A percentile compares a stretch with the other conserved stretches of the same genome.
These are phyloP conservation scores for Boletales sp. DNA, from an alignment of 768 basidiomycete genomes.

Conservation along the genomic window DNA sequence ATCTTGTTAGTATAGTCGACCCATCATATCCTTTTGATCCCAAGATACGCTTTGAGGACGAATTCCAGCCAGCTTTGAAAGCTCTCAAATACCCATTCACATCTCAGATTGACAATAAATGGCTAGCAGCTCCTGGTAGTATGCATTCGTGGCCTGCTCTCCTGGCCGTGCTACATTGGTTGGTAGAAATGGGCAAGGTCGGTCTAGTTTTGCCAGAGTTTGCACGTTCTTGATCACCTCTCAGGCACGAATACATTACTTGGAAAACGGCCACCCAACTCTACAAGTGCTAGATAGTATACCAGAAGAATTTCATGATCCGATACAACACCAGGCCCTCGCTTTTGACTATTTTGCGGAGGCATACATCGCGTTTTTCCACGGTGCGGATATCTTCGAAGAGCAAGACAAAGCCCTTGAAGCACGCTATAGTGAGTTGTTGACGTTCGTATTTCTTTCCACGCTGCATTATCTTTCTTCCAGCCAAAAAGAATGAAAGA, in stretches of 20 bases:
- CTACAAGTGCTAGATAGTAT: slow-evolving; percentile 57
- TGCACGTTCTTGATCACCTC: background rate
- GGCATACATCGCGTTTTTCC: slow-evolving; percentile 66
- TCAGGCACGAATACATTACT: slow-evolving; percentile 40
- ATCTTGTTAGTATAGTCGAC: slow-evolving; percentile 69
- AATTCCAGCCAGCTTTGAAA: slow-evolving; percentile 72
- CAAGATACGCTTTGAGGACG: slow-evolving; percentile 69
- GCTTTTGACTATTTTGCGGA: slow-evolving; percentile 72
- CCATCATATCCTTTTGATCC: slow-evolving; percentile 58
- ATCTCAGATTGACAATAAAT: slow-evolving; percentile 76
- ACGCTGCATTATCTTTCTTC: background rate
- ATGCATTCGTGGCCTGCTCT: slow-evolving; percentile 91
- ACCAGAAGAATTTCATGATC: slow-evolving; percentile 74
- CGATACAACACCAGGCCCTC: slow-evolving; percentile 68
- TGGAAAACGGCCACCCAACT: slow-evolving; percentile 63
- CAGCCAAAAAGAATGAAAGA: slow-evolving; percentile 71
- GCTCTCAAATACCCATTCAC: slow-evolving; percentile 80
- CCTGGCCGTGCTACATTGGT: slow-evolving; percentile 88
- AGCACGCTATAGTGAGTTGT: slow-evolving; percentile 65
- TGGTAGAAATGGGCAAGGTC: slow-evolving; percentile 84
- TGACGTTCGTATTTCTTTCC: background rate
- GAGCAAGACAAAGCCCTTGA: slow-evolving; percentile 71
- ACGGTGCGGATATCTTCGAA: slow-evolving; percentile 61
- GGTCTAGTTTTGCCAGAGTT: slow-evolving; percentile 12
- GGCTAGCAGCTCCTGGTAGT: slow-evolving; percentile 82